Percentiles rank a stretch among this genome's conserved stretches.
Evolutionary conservation across 805 yeast species (phyloP).

Genomic region (Metschnikowia kunwiensis): DNA sequence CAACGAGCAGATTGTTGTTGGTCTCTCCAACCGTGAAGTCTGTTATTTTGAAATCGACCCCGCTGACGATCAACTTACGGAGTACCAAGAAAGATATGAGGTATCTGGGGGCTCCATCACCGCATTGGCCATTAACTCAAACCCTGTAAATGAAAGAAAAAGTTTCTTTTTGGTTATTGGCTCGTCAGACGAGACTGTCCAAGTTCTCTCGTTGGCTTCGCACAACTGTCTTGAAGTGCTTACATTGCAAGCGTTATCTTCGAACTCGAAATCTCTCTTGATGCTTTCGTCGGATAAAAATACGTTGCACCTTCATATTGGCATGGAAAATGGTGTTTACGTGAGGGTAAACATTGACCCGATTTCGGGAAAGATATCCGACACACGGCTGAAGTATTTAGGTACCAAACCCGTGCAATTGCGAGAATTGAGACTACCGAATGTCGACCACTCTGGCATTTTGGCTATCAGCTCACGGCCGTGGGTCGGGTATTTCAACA

Average conservation of each 20-base stretch:
- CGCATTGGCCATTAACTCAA: slow-evolving; percentile 40
- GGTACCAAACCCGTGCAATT: slow-evolving; percentile 67
- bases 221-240: slow-evolving; percentile 57
- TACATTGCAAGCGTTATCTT: slow-evolving; percentile 63
- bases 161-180: slow-evolving; percentile 68
- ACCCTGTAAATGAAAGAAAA: slow-evolving; percentile 46
- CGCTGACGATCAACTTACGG: slow-evolving; percentile 58
- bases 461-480: slow-evolving; percentile 53
- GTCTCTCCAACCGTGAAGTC: slow-evolving; percentile 67
- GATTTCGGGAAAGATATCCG: slow-evolving; percentile 54
- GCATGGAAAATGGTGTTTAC: slow-evolving; percentile 81
- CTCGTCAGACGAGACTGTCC: slow-evolving; percentile 64
- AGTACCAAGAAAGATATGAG: slow-evolving; percentile 61
- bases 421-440: slow-evolving; percentile 29
- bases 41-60: slow-evolving; percentile 79
- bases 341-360: slow-evolving; percentile 58
- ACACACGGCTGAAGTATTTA: slow-evolving; percentile 65
- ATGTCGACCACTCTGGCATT: slow-evolving; percentile 30
- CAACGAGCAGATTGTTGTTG: slow-evolving; percentile 64
- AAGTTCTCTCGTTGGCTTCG: slow-evolving; percentile 60
- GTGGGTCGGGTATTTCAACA: slow-evolving; percentile 50
- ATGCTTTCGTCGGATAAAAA: slow-evolving; percentile 18
- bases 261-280: slow-evolving; percentile 34
- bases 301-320: slow-evolving; percentile 58
- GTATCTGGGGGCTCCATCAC: slow-evolving; percentile 50